A percentile compares a stretch with the other conserved stretches of the same genome.
Conservation (phyloP, 768 basidiomycete genomes). For the Cyclocybe aegerita region DNA sequence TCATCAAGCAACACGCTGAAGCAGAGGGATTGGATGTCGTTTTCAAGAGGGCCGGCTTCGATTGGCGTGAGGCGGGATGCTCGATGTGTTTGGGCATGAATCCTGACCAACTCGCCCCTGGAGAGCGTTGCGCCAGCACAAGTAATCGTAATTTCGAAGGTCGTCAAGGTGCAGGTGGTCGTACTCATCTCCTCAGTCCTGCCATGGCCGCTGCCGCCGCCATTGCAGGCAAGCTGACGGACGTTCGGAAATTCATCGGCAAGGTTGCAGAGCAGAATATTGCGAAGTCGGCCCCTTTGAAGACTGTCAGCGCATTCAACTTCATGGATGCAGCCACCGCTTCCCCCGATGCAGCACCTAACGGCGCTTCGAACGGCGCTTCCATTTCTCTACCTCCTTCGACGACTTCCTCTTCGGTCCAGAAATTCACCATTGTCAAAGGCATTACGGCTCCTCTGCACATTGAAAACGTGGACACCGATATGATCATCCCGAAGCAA, state of each 20-base stretch:
- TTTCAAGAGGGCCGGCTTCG: constrained; percentile 90
- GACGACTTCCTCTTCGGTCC: constrained; percentile 45
- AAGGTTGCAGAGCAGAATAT: constrained; percentile 40
- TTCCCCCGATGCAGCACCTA: constrained; percentile 50
- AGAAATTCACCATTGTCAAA: constrained; percentile 68
- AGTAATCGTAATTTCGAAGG: constrained; percentile 95
- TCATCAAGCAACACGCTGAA: constrained; percentile 90
- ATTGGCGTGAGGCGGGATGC: constrained; percentile 94
- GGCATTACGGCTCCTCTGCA: constrained; percentile 80
- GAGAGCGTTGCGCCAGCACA: constrained; percentile 86
- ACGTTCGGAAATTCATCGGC: constrained; percentile 76
- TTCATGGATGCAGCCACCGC: constrained; percentile 74
- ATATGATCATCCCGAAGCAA: constrained; percentile 93
- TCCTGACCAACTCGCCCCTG: constrained; percentile 83
- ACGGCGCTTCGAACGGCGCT: constrained; percentile 30
- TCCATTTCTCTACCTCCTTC: constrained; percentile 36
- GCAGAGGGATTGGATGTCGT: constrained; percentile 83
- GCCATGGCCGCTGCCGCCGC: constrained; percentile 94
- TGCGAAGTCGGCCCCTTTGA: constrained; percentile 54
- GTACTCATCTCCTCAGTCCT: constrained; percentile 86
- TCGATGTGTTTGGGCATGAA: constrained; percentile 98
- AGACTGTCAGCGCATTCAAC: constrained; percentile 68
- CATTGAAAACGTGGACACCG: constrained; percentile 87
- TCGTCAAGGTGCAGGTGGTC: constrained; percentile 82
- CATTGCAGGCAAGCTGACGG: constrained; percentile 79